phyloP scores from a whole-genome alignment of 164 flowering plant species.

The Magnolia changhungtana region DNA sequence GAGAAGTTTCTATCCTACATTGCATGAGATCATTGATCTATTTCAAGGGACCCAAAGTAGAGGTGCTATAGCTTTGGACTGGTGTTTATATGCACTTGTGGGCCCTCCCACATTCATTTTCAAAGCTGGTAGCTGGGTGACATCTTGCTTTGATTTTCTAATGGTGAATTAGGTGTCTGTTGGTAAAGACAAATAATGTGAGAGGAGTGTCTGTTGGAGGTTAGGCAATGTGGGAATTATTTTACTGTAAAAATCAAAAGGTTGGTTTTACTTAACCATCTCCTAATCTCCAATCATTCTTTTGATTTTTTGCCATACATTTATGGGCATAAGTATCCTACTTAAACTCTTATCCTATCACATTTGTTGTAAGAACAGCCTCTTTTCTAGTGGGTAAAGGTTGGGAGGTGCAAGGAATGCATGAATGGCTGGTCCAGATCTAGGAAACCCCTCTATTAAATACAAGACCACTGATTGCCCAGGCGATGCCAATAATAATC shows the following conservation, averaged over 20 bases:
- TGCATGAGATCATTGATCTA: too few species aligned
- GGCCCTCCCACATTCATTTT: background rate
- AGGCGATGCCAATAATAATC: constrained; percentile 21
- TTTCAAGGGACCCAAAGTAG: background rate
- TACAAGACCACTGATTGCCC: constrained; percentile 27
- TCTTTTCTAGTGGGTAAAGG: background rate
- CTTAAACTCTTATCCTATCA: constrained; percentile 27
- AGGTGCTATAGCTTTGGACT: too few species aligned
- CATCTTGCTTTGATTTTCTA: constrained; percentile 3
- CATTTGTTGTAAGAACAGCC: constrained; percentile 5
- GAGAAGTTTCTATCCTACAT: background rate
- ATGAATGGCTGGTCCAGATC: constrained; percentile 50
- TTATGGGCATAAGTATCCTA: constrained; percentile 25
- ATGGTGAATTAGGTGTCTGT: constrained; percentile 24
- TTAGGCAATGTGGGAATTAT: constrained; percentile 40
- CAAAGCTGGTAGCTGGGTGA: background rate
- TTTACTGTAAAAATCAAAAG: constrained; percentile 10
- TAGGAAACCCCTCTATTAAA: constrained; percentile 23
- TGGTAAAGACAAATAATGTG: constrained; percentile 61
- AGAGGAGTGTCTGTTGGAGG: constrained; percentile 36
- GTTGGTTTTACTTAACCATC: constrained; percentile 57
- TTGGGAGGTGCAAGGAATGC: constrained; percentile 5
- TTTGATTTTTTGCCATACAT: constrained; percentile 21
- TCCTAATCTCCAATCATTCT: constrained; percentile 49
- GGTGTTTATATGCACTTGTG: background rate